These are phyloP conservation scores for Russula earlei DNA, from an alignment of 768 basidiomycete species.

Conservation along the genomic window DNA sequence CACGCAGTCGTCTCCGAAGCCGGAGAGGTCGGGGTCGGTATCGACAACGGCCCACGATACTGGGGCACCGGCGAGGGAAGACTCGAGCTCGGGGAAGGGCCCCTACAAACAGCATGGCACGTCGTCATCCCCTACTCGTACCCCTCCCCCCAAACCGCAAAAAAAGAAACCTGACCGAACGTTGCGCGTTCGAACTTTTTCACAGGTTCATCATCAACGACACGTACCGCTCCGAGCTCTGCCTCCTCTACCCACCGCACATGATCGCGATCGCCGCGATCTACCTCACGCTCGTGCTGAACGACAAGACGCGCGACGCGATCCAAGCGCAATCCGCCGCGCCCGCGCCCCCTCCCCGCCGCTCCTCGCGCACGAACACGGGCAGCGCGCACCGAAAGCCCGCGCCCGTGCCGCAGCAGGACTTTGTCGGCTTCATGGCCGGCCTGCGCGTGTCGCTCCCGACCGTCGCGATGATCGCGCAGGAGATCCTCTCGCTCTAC, in stretches of 20 bases:
- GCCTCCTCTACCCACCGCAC: slow-evolving; percentile 92
- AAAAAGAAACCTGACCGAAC: background rate
- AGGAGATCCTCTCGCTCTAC: slow-evolving; percentile 87
- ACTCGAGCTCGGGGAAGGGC: slow-evolving; percentile 63
- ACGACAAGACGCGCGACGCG: slow-evolving; percentile 44
- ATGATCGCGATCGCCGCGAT: slow-evolving; percentile 88
- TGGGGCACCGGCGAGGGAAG: slow-evolving; percentile 78
- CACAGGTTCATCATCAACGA: slow-evolving; percentile 93
- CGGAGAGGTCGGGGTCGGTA: slow-evolving; percentile 42
- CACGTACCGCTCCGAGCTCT: slow-evolving; percentile 86
- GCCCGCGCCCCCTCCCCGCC: slow-evolving; percentile 36
- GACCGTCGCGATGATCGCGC: slow-evolving; percentile 72
- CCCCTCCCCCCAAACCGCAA: background rate
- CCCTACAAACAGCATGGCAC: slow-evolving; percentile 88
- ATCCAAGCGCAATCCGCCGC: slow-evolving; percentile 25
- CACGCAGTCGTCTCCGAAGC: slow-evolving; percentile 44
- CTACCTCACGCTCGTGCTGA: slow-evolving; percentile 77
- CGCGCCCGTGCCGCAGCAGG: slow-evolving; percentile 32
- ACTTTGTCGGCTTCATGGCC: slow-evolving; percentile 76
- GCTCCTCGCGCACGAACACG: slow-evolving; percentile 41
- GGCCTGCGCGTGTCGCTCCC: slow-evolving; percentile 79
- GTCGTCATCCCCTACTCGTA: slow-evolving; percentile 23
- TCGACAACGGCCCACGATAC: slow-evolving; percentile 52
- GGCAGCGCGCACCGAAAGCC: slow-evolving; percentile 28
- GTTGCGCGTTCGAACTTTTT: background rate